phyloP scores from a whole-genome alignment of 1,284 basidiomycete genomes.

The Kalmanozyma brasiliensis region DNA sequence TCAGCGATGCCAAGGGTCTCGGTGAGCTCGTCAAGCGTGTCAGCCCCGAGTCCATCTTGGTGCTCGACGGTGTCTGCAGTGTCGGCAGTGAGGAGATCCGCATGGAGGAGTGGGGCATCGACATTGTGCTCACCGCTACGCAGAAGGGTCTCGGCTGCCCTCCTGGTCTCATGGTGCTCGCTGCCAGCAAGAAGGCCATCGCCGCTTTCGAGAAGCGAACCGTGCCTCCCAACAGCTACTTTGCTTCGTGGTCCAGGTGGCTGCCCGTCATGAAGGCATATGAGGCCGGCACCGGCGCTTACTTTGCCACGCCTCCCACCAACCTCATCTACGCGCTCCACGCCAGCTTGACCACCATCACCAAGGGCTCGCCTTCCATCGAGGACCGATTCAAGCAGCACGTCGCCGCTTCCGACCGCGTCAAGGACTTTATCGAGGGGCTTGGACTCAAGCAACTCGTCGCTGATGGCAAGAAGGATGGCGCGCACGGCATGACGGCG shows the following conservation, averaged over 20 bases:
- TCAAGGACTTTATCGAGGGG: slow-evolving; percentile 76
- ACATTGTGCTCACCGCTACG: slow-evolving; percentile 87
- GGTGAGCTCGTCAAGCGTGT: slow-evolving; percentile 79
- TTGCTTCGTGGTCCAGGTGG: slow-evolving; percentile 73
- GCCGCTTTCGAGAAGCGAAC: slow-evolving; percentile 78
- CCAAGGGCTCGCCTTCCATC: slow-evolving; percentile 72
- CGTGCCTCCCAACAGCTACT: slow-evolving; percentile 81
- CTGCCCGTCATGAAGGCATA: slow-evolving; percentile 67
- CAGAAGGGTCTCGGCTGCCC: slow-evolving; percentile 96
- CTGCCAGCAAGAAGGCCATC: slow-evolving; percentile 84
- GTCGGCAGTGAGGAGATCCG: slow-evolving; percentile 95
- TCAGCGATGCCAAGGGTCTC: slow-evolving; percentile 85
- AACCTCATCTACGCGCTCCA: slow-evolving; percentile 93
- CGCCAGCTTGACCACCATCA: slow-evolving; percentile 81
- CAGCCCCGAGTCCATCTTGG: slow-evolving; percentile 86
- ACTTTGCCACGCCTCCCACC: slow-evolving; percentile 74
- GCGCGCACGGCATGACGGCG: slow-evolving; percentile 67
- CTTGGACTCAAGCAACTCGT: slow-evolving; percentile 75
- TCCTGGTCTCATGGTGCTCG: slow-evolving; percentile 89
- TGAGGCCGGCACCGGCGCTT: slow-evolving; percentile 62
- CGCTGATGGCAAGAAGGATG: slow-evolving; percentile 62
- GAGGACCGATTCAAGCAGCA: slow-evolving; percentile 84
- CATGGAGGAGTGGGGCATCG: slow-evolving; percentile 91
- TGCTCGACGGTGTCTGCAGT: slow-evolving; percentile 92
- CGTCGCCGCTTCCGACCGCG: slow-evolving; percentile 76